A percentile compares a stretch with the other conserved stretches of the same genome.
Conservation (phyloP, 495 filamentous ascomycete species). For the Penicillium steckii region DNA sequence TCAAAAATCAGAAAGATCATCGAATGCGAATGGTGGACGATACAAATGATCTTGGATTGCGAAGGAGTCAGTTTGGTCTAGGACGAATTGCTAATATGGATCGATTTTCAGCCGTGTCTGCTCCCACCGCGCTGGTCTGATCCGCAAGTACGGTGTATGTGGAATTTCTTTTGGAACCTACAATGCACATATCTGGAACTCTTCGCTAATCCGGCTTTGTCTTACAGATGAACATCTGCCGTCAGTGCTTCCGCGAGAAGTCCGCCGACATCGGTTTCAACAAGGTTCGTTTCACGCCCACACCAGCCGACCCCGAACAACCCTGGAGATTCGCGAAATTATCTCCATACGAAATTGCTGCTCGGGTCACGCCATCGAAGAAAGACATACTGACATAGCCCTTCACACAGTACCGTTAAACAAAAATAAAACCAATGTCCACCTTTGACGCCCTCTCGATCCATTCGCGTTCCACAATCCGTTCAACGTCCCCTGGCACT, state of each 20-base stretch:
- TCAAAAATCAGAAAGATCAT: conserved; percentile 4
- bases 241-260: conserved; percentile 99
- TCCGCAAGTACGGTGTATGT: conserved; percentile 98
- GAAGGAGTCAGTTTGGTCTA: neutral
- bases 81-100: conserved; percentile 24
- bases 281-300: conserved; percentile 61
- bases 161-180: conserved; percentile 4
- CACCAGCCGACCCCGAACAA: conserved; percentile 1
- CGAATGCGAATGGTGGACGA: conserved; percentile 8
- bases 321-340: neutral
- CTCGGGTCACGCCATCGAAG: neutral
- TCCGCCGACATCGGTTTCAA: conserved; percentile 91
- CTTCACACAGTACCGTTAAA: conserved; percentile 53
- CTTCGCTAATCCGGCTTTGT: conserved; percentile 22
- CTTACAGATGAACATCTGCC: conserved; percentile 84
- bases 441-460: conserved; percentile 32
- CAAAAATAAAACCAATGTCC: conserved; percentile 28
- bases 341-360: neutral
- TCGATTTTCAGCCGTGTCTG: conserved; percentile 77
- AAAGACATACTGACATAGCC: neutral
- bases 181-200: neutral
- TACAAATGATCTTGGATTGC: neutral
- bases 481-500: conserved; percentile 23
- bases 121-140: conserved; percentile 90
- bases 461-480: conserved; percentile 38